Percentiles rank a stretch among this genome's conserved stretches.
Conservation (phyloP, 306 rosid genomes). For the Rosa lucieae region DNA sequence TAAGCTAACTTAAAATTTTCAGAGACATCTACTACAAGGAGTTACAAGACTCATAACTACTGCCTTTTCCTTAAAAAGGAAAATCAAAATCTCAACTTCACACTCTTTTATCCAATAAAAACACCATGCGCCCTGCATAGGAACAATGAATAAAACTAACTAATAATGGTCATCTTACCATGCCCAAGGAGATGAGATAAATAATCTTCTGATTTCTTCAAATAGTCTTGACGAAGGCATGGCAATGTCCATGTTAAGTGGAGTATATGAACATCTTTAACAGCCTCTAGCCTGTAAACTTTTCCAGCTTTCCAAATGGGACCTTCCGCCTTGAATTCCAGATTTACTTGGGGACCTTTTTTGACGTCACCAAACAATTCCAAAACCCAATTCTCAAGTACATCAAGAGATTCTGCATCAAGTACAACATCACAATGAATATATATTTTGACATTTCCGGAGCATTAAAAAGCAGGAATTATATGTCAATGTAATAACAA, state of each 20-base stretch:
- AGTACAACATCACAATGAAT: constrained; percentile 19
- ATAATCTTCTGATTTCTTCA: constrained; percentile 93
- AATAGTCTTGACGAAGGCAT: constrained; percentile 64
- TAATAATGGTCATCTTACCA: constrained; percentile 54
- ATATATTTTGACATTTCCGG: neutral
- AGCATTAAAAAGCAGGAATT: neutral
- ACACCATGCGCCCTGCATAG: neutral
- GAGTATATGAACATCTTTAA: constrained; percentile 84
- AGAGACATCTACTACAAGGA: neutral
- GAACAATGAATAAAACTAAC: constrained; percentile 6
- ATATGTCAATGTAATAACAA: neutral
- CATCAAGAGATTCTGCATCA: constrained; percentile 82
- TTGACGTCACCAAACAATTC: constrained; percentile 71
- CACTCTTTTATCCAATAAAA: neutral
- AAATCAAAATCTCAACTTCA: neutral
- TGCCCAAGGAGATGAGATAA: constrained; percentile 95
- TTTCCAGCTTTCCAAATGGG: constrained; percentile 87
- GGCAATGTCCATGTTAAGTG: constrained; percentile 87
- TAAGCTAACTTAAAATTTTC: neutral
- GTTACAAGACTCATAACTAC: neutral
- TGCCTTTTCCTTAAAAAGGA: neutral
- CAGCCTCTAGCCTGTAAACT: constrained; percentile 82
- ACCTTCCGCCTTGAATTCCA: constrained; percentile 59
- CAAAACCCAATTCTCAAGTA: constrained; percentile 84
- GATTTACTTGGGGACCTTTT: constrained; percentile 59